Conservation (phyloP, 2,329 filamentous ascomycete genomes). For the Coleophoma crateriformis region DNA sequence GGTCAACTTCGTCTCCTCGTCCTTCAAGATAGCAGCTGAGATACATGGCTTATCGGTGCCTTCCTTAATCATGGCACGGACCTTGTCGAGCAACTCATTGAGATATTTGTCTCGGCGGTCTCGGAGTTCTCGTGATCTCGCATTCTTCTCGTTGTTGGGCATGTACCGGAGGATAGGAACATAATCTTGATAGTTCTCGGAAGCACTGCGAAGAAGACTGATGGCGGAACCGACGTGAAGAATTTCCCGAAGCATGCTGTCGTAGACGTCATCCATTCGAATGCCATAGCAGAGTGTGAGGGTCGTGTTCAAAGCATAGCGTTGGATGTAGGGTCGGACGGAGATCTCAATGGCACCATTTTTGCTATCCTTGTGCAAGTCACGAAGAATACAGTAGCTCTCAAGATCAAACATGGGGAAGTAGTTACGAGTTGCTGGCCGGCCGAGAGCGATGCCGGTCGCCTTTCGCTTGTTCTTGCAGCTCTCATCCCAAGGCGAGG, state of each 20-base stretch:
- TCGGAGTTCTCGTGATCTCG: conserved; percentile 37
- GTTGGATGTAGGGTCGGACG: conserved; percentile 44
- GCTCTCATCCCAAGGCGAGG: conserved; percentile 45
- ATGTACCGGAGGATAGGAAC: conserved; percentile 42
- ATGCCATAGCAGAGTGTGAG: conserved; percentile 49
- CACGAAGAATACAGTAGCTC: conserved; percentile 42
- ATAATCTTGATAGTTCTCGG: conserved; percentile 49
- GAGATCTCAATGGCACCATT: conserved; percentile 36
- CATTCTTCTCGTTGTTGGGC: conserved; percentile 46
- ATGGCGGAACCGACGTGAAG: conserved; percentile 47
- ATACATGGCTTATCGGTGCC: conserved; percentile 50
- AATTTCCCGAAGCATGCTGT: conserved; percentile 44
- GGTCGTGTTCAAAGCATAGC: conserved; percentile 48
- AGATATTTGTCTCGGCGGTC: conserved; percentile 43
- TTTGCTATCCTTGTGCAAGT: conserved; percentile 37
- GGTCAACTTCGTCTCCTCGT: conserved; percentile 44
- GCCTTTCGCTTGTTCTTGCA: conserved; percentile 48
- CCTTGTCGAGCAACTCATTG: conserved; percentile 41
- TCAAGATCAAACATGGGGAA: conserved; percentile 49
- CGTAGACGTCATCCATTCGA: conserved; percentile 47
- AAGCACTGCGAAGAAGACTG: conserved; percentile 41
- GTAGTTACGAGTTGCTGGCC: conserved; percentile 40
- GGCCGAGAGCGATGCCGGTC: conserved; percentile 38
- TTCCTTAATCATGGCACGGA: conserved; percentile 42
- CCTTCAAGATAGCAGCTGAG: conserved; percentile 46